Evolutionary conservation across 306 rosid genomes (phyloP).

Genomic region (Pueraria montana): DNA sequence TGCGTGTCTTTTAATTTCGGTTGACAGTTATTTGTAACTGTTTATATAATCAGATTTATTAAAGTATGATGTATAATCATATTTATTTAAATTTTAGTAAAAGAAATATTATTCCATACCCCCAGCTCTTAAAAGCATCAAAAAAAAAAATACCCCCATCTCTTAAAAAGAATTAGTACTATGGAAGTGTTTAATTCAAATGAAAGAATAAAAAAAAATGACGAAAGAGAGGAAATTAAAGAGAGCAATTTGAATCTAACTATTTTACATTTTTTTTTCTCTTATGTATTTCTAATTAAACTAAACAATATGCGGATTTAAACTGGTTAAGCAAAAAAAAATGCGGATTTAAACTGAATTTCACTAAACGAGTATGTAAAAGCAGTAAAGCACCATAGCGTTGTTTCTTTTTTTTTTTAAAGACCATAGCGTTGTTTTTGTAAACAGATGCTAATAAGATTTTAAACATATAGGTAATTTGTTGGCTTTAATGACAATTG

Average conservation of each 20-base stretch:
- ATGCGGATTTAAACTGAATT: no score
- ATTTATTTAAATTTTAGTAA: not conserved
- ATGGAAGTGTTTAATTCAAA: not conserved
- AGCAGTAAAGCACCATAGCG: no score
- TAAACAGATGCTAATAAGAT: no score
- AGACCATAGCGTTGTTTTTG: no score
- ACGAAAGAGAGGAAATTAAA: not conserved
- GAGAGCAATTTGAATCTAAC: not conserved
- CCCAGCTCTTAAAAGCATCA: not conserved
- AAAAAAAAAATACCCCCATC: not conserved
- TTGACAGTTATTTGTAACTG: constrained; percentile 26
- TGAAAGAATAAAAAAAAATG: not conserved
- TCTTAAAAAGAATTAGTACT: not conserved
- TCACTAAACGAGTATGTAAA: no score
- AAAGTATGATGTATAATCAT: not conserved
- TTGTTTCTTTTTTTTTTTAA: no score
- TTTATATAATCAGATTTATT: not conserved
- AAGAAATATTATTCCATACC: not conserved
- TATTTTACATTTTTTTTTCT: not conserved
- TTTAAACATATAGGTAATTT: no score
- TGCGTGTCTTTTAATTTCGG: not conserved
- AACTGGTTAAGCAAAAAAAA: no score
- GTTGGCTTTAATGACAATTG: no score
- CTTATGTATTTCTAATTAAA: no score
- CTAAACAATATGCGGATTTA: no score